phyloP scores from a whole-genome alignment of 768 basidiomycete species.

The Termitomyces sp. region DNA sequence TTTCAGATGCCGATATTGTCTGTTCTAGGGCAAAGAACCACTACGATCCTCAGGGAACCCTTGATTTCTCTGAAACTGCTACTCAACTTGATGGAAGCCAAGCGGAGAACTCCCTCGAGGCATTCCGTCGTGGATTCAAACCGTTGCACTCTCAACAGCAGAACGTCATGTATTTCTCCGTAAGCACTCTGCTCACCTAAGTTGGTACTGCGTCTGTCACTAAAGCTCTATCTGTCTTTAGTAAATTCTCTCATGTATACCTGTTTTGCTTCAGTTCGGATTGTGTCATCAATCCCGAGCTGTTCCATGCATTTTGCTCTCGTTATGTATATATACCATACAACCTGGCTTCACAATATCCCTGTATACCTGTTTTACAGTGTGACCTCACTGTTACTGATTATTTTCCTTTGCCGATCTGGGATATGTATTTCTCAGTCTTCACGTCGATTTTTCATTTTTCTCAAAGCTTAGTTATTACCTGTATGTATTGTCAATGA shows the following conservation, averaged over 20 bases:
- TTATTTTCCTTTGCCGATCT: neutral
- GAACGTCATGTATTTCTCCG: conserved; percentile 46
- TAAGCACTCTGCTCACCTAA: neutral
- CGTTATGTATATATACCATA: neutral
- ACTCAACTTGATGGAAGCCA: conserved; percentile 39
- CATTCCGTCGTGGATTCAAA: conserved; percentile 50
- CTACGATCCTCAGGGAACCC: conserved; percentile 55
- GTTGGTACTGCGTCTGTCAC: neutral
- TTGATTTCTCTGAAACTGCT: conserved; percentile 59
- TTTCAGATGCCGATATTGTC: conserved; percentile 26
- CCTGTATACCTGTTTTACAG: neutral
- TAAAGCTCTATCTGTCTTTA: neutral
- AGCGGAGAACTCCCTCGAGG: conserved; percentile 38
- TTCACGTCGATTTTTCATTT: neutral
- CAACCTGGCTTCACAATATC: neutral
- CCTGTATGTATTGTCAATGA: neutral
- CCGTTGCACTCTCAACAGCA: conserved; percentile 48
- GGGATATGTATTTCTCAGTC: neutral
- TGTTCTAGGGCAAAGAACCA: conserved; percentile 80
- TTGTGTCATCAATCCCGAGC: neutral
- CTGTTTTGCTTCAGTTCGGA: neutral
- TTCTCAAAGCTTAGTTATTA: neutral
- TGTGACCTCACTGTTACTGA: neutral
- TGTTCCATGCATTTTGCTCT: neutral
- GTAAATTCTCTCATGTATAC: neutral